A percentile compares a stretch with the other conserved stretches of the same genome.
Conservation (phyloP, 2,329 filamentous ascomycete species). For the Diaporthe sp. region DNA sequence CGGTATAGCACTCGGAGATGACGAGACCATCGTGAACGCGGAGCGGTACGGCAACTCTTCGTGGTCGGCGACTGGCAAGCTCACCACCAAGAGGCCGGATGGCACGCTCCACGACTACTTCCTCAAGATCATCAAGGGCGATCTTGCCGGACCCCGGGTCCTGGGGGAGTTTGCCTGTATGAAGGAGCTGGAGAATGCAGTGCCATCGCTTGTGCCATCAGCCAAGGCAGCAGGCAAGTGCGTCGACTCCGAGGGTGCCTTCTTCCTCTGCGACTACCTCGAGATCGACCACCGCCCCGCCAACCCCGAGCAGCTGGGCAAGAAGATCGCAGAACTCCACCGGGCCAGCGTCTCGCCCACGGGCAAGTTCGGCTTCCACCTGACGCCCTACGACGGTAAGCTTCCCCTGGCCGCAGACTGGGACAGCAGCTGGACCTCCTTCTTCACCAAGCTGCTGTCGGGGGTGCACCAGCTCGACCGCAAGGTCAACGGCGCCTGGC, state of each 20-base stretch:
- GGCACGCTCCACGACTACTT: constrained; percentile 47
- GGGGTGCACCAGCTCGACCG: constrained; percentile 49
- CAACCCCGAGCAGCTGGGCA: constrained; percentile 41
- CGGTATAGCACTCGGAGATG: constrained; percentile 24
- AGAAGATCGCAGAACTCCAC: constrained; percentile 43
- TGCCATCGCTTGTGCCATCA: constrained; percentile 49
- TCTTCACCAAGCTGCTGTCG: constrained; percentile 53
- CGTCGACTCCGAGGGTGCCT: constrained; percentile 44
- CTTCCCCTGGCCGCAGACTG: constrained; percentile 49
- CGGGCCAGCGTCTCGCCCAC: constrained; percentile 44
- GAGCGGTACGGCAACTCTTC: constrained; percentile 47
- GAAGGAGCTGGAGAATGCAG: constrained; percentile 47
- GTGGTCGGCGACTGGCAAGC: constrained; percentile 49
- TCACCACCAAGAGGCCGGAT: constrained; percentile 44
- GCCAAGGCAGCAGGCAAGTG: constrained; percentile 47
- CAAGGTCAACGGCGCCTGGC: constrained; percentile 51
- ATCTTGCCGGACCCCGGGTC: constrained; percentile 13
- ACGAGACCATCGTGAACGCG: constrained; percentile 44
- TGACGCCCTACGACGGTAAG: constrained; percentile 51
- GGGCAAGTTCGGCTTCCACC: constrained; percentile 56
- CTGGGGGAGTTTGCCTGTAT: constrained; percentile 49
- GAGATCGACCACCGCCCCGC: constrained; percentile 46
- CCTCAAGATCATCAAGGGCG: constrained; percentile 44
- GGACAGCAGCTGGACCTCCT: constrained; percentile 56
- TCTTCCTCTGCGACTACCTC: constrained; percentile 51